These are phyloP conservation scores for Astragalus glycyphyllos DNA, from an alignment of 306 rosid genomes.

Conservation along the genomic window DNA sequence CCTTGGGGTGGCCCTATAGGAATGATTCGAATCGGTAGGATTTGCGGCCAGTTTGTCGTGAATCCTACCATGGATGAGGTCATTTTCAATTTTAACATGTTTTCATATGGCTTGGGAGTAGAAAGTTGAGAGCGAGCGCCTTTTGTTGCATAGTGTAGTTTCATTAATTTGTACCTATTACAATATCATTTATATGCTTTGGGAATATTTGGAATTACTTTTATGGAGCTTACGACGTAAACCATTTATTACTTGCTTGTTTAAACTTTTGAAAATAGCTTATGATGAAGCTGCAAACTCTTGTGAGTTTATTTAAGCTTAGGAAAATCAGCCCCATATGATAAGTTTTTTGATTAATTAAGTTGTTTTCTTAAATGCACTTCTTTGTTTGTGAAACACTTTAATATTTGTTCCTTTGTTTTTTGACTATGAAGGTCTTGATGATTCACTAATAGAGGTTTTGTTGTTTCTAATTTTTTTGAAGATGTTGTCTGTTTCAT, in stretches of 20 bases:
- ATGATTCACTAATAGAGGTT: slow-evolving; percentile 1
- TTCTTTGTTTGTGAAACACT: slow-evolving; percentile 1
- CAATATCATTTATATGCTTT: slow-evolving; percentile 19
- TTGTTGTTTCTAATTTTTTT: background rate
- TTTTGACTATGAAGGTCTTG: background rate
- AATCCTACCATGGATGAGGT: slow-evolving; percentile 98
- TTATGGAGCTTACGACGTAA: background rate
- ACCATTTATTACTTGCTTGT: background rate
- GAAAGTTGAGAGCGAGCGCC: background rate
- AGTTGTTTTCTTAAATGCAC: background rate
- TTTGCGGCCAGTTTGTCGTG: slow-evolving; percentile 73
- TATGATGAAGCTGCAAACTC: background rate
- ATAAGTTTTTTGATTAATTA: background rate
- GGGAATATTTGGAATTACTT: background rate
- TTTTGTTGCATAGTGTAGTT: slow-evolving; percentile 14
- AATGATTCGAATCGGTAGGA: slow-evolving; percentile 86
- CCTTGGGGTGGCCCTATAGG: slow-evolving; percentile 99
- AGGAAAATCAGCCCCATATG: background rate
- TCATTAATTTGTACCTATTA: slow-evolving; percentile 5
- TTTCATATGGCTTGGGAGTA: background rate
- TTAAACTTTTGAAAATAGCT: background rate
- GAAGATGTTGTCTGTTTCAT: background rate
- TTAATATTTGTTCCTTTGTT: background rate
- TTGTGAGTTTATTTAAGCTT: background rate
- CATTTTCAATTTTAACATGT: slow-evolving; percentile 34